Percentiles rank a stretch among this genome's conserved stretches.
Conservation (phyloP, 306 rosid species). For the Trifolium pratense region DNA sequence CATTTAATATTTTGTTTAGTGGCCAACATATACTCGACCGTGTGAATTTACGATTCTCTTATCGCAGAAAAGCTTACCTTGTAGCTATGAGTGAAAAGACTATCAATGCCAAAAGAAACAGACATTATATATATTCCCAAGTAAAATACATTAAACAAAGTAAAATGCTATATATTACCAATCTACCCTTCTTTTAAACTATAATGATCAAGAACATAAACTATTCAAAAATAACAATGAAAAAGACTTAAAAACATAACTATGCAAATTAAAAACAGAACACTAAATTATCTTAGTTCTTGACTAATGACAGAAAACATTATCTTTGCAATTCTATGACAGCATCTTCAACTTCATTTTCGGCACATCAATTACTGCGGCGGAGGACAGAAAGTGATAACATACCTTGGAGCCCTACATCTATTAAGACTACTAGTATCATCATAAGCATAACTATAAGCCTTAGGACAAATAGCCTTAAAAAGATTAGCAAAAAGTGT, state of each 20-base stretch:
- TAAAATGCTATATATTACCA: constrained; percentile 8
- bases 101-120: background rate
- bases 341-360: constrained; percentile 29
- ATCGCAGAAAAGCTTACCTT: too few species aligned
- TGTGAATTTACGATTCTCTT: too few species aligned
- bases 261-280: constrained; percentile 4
- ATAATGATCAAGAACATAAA: constrained; percentile 4
- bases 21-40: too few species aligned
- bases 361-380: constrained; percentile 33
- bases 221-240: constrained; percentile 13
- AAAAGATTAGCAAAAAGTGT: constrained; percentile 83
- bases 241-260: constrained; percentile 15
- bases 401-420: constrained; percentile 87
- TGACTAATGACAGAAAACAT: constrained; percentile 23
- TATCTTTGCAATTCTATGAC: constrained; percentile 29
- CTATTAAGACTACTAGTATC: constrained; percentile 84
- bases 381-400: constrained; percentile 91
- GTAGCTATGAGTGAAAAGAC: too few species aligned
- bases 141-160: constrained; percentile 29
- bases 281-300: constrained; percentile 21
- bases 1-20: too few species aligned
- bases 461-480: constrained; percentile 98
- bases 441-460: constrained; percentile 94
- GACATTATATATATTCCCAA: background rate
- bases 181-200: constrained; percentile 10